These are phyloP conservation scores for Neurospora sp. DNA, from an alignment of 495 filamentous ascomycete species.

Conservation along the genomic window DNA sequence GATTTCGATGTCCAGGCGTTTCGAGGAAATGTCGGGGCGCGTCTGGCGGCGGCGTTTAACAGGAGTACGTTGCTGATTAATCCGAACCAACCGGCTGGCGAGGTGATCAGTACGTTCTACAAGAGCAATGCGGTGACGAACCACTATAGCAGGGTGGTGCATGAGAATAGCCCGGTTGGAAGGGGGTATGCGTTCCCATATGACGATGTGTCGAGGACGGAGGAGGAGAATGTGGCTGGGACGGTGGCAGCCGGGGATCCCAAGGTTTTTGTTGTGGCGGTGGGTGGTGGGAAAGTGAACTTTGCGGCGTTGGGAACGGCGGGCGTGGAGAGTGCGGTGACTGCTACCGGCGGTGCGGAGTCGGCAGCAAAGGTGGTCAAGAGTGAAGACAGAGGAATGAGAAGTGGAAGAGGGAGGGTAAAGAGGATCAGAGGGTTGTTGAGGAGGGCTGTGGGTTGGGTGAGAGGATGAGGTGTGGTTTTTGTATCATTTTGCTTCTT, in stretches of 20 bases:
- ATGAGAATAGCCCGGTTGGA: slow-evolving; percentile 49
- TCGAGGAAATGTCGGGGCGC: slow-evolving; percentile 46
- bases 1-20: background rate
- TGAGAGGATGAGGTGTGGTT: background rate
- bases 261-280: slow-evolving; percentile 45
- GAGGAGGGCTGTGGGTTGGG: background rate
- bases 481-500: background rate
- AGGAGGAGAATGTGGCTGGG: slow-evolving; percentile 49
- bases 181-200: slow-evolving; percentile 71
- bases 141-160: slow-evolving; percentile 60
- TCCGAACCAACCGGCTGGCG: slow-evolving; percentile 40
- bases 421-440: background rate
- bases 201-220: slow-evolving; percentile 57
- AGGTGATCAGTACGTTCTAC: slow-evolving; percentile 41
- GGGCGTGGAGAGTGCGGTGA: background rate
- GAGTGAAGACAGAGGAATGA: background rate
- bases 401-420: background rate
- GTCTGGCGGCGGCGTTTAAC: slow-evolving; percentile 60
- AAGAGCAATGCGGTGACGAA: slow-evolving; percentile 46
- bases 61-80: slow-evolving; percentile 49
- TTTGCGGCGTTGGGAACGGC: background rate
- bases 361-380: background rate
- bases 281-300: slow-evolving; percentile 41
- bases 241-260: slow-evolving; percentile 50
- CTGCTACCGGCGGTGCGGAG: background rate